Base-by-base conservation (phyloP, 768 basidiomycete genomes). In the Lactarius hengduanensis region DNA sequence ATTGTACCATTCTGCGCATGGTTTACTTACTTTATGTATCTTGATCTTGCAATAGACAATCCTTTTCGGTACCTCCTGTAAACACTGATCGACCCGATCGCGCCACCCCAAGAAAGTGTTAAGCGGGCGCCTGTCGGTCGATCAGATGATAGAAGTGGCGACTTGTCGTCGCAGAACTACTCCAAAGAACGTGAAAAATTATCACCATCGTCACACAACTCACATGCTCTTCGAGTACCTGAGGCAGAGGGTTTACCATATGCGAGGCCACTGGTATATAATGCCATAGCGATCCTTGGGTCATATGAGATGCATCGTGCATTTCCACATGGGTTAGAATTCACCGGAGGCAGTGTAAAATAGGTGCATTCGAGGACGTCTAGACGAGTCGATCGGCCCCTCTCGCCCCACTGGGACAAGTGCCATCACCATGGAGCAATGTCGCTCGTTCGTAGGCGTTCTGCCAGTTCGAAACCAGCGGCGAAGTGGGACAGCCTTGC, bases 401-500 rank as follows among this genome's bases (percentile, higher is more conserved):
- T 62, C 61, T n/a, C 18, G 32, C 38, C 41, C 38, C 18, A 36
- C 45, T n/a, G 2, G 30, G 47, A 54, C 10, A 40, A 26, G 45
- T 53, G 10, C 47, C 30, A 28, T 22, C 36, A 13, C 20, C 57
- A 62, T 41, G 57, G 45, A 36, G 58, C 41, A 18, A 62, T 56
- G 26, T 70, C 66, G 38, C 77, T 76, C 38, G 70, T 64, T 50
- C 70, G 64, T 55, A 83, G 60, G 63, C 73, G 76, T 70, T 79
- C 77, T 1, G 84, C 84, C 70, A 91, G 76, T 61, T 85, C 80
- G 73, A 85, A 89, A 5, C 92, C 93, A 26, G 80, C 77, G 0
- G 89, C 92, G 63, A 93, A 83, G 74, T 91, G 87, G n/a, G 83
- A 84, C 7, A 96, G 78, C 64, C 86, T 84, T 8, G 92, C 90